Base-by-base conservation (phyloP, 768 basidiomycete species). In the Russula emetica region DNA sequence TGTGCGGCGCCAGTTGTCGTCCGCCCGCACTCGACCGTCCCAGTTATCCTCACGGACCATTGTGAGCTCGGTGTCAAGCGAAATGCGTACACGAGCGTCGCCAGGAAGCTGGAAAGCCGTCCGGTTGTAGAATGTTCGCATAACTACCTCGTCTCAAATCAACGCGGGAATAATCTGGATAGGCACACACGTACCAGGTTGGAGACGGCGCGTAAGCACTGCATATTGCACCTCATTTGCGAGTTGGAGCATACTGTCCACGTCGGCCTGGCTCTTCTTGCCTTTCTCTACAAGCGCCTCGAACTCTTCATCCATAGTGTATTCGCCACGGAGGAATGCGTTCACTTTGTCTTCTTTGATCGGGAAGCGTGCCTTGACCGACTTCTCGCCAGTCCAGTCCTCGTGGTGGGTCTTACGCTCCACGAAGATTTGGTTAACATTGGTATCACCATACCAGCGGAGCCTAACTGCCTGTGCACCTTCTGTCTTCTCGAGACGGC, bases 311-410 rank as follows among this genome's bases (percentile, higher is more conserved):
- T 98, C 95, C 81, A 97, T 89, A 32, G 86, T 96, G 75, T 97
- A 89, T 71, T 92, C 87, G 20, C 97, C 97, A 24, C 82, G 79
- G 45, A 97, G 76, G 79, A 94, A 99, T 18, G 89, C 86, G 71
- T 98, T 96, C 69, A 98, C 87, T 52, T 90, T 84, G 66, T 93
- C 85, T 72, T 98, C 96, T 72, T 96, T 94, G 74, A 99, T 87
- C 3, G 92, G 86, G 78, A 98, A 98, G 13, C 95, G 90, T 16
- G 94, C 91, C 76, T 98, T 99, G 72, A 98, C 95, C 11, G 92
- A 94, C 75, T 98, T 98, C 75, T 99, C 96, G 38, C 97, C 97
- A 0, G 96, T 98, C 97, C 97, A 99, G 72, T 99, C 97, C 75
- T 99, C 97, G 60, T 94, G 85, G 73, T 99, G 90, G 0, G 90